Evolutionary conservation across 2,329 filamentous ascomycete species (phyloP).

Genomic region (Raffaelea albimanens): DNA sequence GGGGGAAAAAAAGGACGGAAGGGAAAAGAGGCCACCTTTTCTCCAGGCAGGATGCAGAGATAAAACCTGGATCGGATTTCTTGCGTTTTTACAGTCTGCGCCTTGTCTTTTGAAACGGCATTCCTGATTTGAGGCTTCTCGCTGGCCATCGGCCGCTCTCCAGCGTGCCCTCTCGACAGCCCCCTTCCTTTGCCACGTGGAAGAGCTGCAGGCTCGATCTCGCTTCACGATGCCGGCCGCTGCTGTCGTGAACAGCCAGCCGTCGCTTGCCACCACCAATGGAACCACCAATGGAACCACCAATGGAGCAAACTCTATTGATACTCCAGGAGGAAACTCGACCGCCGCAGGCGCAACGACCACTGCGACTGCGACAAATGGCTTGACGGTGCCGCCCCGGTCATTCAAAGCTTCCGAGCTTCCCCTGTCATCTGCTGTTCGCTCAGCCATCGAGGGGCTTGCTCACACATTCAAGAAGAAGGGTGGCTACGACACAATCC

Average conservation of each 20-base stretch:
- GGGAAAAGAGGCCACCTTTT: too few relatives aligned
- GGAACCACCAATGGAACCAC: background rate
- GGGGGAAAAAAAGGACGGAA: too few relatives aligned
- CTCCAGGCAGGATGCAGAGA: background rate
- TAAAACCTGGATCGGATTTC: too few relatives aligned
- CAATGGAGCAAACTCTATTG: too few relatives aligned
- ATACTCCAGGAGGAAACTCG: background rate
- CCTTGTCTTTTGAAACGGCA: too few relatives aligned
- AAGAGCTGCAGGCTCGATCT: too few relatives aligned
- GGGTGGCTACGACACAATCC: slow-evolving; percentile 69
- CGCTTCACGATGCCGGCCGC: background rate
- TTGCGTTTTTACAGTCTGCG: too few relatives aligned
- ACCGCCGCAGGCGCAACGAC: background rate
- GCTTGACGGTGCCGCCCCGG: background rate
- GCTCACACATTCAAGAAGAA: slow-evolving; percentile 82
- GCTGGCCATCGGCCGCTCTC: too few relatives aligned
- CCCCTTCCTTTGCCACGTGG: too few relatives aligned
- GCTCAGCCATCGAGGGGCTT: slow-evolving; percentile 63
- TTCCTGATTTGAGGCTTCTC: too few relatives aligned
- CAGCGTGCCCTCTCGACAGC: too few relatives aligned
- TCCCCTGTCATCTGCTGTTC: slow-evolving; percentile 62
- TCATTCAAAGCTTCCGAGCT: slow-evolving; percentile 63
- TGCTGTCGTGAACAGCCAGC: background rate
- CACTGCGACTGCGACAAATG: background rate
- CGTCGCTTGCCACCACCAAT: background rate